phyloP scores from a whole-genome alignment of 108 stramenopile species.

The Pelagomonas calceolata region DNA sequence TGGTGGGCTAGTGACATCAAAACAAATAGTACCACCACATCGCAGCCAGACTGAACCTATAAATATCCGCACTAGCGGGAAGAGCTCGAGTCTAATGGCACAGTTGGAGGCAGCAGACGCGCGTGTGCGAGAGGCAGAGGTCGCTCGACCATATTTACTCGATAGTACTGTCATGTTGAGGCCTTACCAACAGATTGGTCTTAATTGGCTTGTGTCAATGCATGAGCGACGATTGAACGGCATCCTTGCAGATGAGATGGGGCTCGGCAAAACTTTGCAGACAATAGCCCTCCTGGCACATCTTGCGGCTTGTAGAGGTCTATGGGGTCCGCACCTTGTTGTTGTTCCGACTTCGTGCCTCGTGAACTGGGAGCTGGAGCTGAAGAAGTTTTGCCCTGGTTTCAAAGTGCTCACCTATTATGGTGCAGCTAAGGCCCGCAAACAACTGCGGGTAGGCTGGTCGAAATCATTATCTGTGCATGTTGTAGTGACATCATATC shows the following conservation, averaged over 20 bases:
- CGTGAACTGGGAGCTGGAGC: slow-evolving; percentile 95
- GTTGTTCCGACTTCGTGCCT: slow-evolving; percentile 92
- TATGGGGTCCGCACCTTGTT: slow-evolving; percentile 97
- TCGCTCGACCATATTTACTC: slow-evolving; percentile 38
- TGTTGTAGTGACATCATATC: slow-evolving; percentile 91
- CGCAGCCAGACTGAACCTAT: too few relatives aligned
- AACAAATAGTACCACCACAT: too few relatives aligned
- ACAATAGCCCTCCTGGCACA: slow-evolving; percentile 88
- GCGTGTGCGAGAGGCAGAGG: slow-evolving; percentile 13
- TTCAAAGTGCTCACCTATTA: slow-evolving; percentile 90
- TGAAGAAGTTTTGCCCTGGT: slow-evolving; percentile 83
- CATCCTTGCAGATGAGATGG: slow-evolving; percentile 95
- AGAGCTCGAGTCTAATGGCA: not conserved
- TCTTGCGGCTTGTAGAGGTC: slow-evolving; percentile 79
- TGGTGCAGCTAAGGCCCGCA: slow-evolving; percentile 78
- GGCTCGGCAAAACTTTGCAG: slow-evolving; percentile 79
- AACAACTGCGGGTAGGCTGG: slow-evolving; percentile 84
- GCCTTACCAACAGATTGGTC: slow-evolving; percentile 84
- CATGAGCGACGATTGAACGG: slow-evolving; percentile 88
- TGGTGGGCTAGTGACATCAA: too few relatives aligned
- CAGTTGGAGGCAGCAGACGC: slow-evolving; percentile 25
- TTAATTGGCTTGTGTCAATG: slow-evolving; percentile 91
- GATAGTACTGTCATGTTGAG: slow-evolving; percentile 38
- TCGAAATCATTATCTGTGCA: slow-evolving; percentile 71
- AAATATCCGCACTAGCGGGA: too few relatives aligned